phyloP scores from a whole-genome alignment of 2,329 filamentous ascomycete genomes.

The Erysiphe pulchra region DNA sequence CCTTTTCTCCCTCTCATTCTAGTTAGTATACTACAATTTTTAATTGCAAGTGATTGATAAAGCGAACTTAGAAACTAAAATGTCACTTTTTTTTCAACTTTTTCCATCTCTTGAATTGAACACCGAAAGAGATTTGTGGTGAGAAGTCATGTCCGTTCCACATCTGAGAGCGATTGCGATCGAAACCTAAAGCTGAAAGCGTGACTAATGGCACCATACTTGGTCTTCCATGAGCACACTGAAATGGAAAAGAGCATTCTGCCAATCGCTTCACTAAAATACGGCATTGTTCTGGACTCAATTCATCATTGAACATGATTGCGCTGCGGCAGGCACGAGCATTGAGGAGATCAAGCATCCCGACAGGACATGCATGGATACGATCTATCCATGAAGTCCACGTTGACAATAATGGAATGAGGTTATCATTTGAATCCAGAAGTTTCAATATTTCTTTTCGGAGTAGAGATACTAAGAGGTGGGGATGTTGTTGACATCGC shows the following conservation, averaged over 20 bases:
- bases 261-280: slow-evolving; percentile 30
- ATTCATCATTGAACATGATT: slow-evolving; percentile 62
- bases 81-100: neutral
- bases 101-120: neutral
- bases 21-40: no score
- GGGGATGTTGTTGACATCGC: slow-evolving; percentile 47
- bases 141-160: neutral
- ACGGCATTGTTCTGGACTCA: slow-evolving; percentile 31
- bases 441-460: slow-evolving; percentile 48
- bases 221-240: slow-evolving; percentile 57
- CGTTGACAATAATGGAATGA: neutral
- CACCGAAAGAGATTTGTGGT: neutral
- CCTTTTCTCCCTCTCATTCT: no score
- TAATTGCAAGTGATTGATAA: no score
- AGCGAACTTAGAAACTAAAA: no score
- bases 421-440: slow-evolving; percentile 1
- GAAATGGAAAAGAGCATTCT: slow-evolving; percentile 46
- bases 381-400: slow-evolving; percentile 26
- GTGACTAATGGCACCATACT: slow-evolving; percentile 37
- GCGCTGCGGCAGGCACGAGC: slow-evolving; percentile 55
- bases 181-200: slow-evolving; percentile 10
- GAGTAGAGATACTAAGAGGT: slow-evolving; percentile 46
- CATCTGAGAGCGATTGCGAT: neutral
- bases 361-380: slow-evolving; percentile 45
- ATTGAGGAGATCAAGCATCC: slow-evolving; percentile 51